These are phyloP conservation scores for Phialophora expanda DNA, from an alignment of 2,329 filamentous ascomycete genomes.

Conservation along the genomic window DNA sequence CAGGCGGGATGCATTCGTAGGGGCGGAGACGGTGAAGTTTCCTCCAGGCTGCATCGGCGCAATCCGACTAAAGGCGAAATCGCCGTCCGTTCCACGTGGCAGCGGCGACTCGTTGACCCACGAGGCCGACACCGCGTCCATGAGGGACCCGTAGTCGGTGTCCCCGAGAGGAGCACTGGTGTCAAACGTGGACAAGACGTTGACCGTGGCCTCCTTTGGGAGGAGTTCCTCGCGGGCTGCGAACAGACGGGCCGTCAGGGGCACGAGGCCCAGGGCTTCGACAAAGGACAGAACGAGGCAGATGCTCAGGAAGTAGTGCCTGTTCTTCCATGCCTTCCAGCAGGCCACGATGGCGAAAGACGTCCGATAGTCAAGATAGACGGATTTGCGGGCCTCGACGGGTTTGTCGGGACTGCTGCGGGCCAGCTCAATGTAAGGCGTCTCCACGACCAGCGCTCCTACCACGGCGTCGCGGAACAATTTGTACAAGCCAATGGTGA, in stretches of 20 bases:
- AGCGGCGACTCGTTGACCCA: neutral
- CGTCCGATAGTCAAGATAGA: neutral
- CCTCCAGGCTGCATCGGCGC: neutral
- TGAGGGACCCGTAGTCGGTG: neutral
- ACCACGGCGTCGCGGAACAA: neutral
- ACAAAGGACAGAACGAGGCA: neutral
- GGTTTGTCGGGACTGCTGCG: neutral
- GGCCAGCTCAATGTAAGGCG: neutral
- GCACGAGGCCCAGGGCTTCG: neutral
- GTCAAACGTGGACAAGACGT: neutral
- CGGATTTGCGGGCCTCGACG: neutral
- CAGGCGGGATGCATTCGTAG: neutral
- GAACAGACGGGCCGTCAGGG: neutral
- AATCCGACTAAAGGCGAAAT: neutral
- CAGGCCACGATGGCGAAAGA: neutral
- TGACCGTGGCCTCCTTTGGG: neutral
- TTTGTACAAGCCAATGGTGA: neutral
- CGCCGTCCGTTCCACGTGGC: neutral
- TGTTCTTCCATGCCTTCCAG: slow-evolving; percentile 1
- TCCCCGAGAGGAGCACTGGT: no score
- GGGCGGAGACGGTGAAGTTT: neutral
- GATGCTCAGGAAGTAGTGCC: neutral
- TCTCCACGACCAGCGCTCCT: neutral
- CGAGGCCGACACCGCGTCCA: neutral
- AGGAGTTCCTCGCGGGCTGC: neutral